Conservation (phyloP, 441 rosid species). For the Codiaeum variegatum region DNA sequence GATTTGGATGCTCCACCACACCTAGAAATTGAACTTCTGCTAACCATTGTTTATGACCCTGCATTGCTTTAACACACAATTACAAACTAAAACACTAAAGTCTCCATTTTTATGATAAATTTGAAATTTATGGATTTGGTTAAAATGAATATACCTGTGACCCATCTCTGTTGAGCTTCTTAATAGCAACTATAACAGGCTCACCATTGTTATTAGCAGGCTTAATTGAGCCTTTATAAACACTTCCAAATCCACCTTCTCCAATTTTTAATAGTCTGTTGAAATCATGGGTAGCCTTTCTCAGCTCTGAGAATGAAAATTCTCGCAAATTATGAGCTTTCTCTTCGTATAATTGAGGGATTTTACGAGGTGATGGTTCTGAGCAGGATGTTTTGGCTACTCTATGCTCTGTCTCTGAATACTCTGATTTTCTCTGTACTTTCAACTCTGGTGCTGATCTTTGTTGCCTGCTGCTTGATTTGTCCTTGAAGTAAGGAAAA, state of each 20-base stretch:
- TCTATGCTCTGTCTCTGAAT: conserved; percentile 23
- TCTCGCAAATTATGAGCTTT: conserved; percentile 60
- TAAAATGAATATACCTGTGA: no score
- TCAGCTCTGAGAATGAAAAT: conserved; percentile 62
- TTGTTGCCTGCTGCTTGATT: conserved; percentile 33
- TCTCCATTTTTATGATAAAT: no score
- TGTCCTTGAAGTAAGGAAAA: conserved; percentile 51
- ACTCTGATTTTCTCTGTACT: conserved; percentile 18
- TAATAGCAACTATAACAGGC: conserved; percentile 38
- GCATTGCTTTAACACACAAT: no score
- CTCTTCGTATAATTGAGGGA: conserved; percentile 56
- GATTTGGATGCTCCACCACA: conserved; percentile 54
- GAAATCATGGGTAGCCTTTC: conserved; percentile 58
- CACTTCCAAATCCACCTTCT: conserved; percentile 82
- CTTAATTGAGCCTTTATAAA: conserved; percentile 59
- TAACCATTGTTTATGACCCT: conserved; percentile 72
- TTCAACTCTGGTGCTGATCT: conserved; percentile 51
- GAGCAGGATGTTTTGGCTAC: conserved; percentile 47
- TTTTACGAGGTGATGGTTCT: conserved; percentile 49
- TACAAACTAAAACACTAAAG: no score
- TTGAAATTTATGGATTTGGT: no score
- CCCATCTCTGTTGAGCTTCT: conserved; percentile 50
- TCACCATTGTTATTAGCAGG: conserved; percentile 38
- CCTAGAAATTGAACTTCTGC: conserved; percentile 63
- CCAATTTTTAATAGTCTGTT: conserved; percentile 58